Evolutionary conservation across 129 eudicot genomes (phyloP).

Genomic region (Silybum marianum): DNA sequence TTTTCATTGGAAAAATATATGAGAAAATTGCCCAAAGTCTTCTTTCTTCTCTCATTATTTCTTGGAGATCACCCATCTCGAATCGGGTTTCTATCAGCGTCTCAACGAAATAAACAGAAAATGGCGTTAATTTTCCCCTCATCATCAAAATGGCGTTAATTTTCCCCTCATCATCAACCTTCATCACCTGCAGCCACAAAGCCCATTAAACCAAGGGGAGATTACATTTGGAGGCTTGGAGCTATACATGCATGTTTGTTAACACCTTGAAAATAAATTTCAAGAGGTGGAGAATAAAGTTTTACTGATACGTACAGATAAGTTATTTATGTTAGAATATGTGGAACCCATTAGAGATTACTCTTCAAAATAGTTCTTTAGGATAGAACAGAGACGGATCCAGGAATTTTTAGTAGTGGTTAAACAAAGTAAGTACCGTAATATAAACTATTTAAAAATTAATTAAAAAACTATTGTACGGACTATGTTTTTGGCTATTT

Average conservation of each 20-base stretch:
- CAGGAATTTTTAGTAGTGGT: too few species aligned
- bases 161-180: constrained; percentile 41
- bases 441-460: too few species aligned
- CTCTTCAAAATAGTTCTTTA: too few species aligned
- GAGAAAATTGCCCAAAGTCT: too few species aligned
- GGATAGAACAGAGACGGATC: too few species aligned
- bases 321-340: neutral
- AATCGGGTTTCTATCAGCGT: too few species aligned
- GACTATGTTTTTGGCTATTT: too few species aligned
- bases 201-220: constrained; percentile 14
- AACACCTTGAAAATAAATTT: neutral
- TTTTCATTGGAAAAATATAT: too few species aligned
- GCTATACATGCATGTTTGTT: constrained; percentile 1
- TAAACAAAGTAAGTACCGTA: too few species aligned
- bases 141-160: constrained; percentile 64
- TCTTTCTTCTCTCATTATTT: too few species aligned
- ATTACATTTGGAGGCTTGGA: neutral
- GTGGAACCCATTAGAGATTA: neutral
- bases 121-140: constrained; percentile 61
- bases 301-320: neutral
- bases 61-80: too few species aligned
- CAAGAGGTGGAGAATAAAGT: neutral
- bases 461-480: too few species aligned
- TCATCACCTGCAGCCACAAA: constrained; percentile 42
- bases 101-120: constrained; percentile 44